phyloP scores from a whole-genome alignment of 345 rosid genomes.

The Citrus inodora region DNA sequence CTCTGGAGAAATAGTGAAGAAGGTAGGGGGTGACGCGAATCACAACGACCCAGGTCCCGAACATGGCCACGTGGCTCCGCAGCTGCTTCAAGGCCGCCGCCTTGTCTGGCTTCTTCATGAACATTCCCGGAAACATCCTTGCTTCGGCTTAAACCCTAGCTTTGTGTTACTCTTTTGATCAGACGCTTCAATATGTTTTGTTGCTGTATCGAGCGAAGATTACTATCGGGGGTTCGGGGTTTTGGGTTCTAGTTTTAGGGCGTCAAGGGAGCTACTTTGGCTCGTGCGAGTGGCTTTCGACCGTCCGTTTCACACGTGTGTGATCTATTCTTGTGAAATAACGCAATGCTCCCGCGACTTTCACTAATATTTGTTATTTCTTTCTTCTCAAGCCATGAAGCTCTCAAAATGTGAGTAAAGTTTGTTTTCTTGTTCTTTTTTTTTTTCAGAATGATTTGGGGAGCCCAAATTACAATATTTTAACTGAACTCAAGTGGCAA shows the following conservation, averaged over 20 bases:
- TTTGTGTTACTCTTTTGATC: neutral
- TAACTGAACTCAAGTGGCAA: too few species aligned
- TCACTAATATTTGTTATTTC: neutral
- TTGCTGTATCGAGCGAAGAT: neutral
- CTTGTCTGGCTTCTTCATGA: conserved; percentile 79
- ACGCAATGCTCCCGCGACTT: neutral
- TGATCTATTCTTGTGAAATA: neutral
- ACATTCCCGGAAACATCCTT: conserved; percentile 83
- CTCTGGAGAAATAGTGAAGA: conserved; percentile 60
- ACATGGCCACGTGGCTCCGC: conserved; percentile 49
- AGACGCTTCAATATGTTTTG: neutral
- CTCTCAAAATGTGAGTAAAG: too few species aligned
- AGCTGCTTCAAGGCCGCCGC: conserved; percentile 81
- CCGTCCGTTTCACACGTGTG: neutral
- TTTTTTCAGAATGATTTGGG: too few species aligned
- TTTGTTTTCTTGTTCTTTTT: too few species aligned
- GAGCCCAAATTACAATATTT: too few species aligned
- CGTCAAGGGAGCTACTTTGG: neutral
- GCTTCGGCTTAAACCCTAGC: conserved; percentile 22
- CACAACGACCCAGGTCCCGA: conserved; percentile 58
- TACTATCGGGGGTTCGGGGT: neutral
- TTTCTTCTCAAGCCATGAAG: too few species aligned
- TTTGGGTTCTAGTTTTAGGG: neutral
- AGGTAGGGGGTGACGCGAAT: conserved; percentile 68
- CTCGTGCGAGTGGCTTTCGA: neutral